Percentiles rank a stretch among this genome's conserved stretches.
Evolutionary conservation across 148 eudicot genomes (phyloP).

Genomic region (Cornus controversa): DNA sequence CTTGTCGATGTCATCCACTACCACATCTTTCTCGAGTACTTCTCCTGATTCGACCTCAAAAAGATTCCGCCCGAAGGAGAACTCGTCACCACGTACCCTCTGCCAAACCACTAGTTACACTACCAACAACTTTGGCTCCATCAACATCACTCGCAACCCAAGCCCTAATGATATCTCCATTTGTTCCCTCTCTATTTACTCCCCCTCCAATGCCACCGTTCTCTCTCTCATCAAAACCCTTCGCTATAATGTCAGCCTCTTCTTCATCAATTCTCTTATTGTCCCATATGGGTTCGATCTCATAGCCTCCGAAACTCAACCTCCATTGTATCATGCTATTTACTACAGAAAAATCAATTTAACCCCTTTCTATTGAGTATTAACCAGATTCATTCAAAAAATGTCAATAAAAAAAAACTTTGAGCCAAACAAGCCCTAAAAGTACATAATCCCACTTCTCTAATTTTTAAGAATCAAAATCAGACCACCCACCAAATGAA

Average conservation of each 20-base stretch:
- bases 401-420: too few species aligned
- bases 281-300: constrained; percentile 53
- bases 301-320: constrained; percentile 65
- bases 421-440: too few species aligned
- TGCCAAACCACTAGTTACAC: constrained; percentile 68
- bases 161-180: constrained; percentile 31
- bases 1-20: constrained; percentile 67
- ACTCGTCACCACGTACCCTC: constrained; percentile 61
- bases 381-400: too few species aligned
- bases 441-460: too few species aligned
- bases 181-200: constrained; percentile 27
- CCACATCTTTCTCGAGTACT: too few species aligned
- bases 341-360: too few species aligned
- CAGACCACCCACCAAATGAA: too few species aligned
- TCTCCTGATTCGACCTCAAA: constrained; percentile 56
- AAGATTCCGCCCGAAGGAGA: constrained; percentile 42
- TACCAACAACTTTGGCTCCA: constrained; percentile 40
- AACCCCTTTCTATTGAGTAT: too few species aligned
- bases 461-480: too few species aligned
- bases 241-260: constrained; percentile 55
- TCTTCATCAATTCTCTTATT: constrained; percentile 50
- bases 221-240: constrained; percentile 43
- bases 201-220: constrained; percentile 43
- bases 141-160: constrained; percentile 46
- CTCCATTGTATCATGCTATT: too few species aligned